Evolutionary conservation across 202 grass and related monocot species (phyloP), one percentile per base, ranked within the genome.

Genomic region (Panicum virgatum): DNA sequence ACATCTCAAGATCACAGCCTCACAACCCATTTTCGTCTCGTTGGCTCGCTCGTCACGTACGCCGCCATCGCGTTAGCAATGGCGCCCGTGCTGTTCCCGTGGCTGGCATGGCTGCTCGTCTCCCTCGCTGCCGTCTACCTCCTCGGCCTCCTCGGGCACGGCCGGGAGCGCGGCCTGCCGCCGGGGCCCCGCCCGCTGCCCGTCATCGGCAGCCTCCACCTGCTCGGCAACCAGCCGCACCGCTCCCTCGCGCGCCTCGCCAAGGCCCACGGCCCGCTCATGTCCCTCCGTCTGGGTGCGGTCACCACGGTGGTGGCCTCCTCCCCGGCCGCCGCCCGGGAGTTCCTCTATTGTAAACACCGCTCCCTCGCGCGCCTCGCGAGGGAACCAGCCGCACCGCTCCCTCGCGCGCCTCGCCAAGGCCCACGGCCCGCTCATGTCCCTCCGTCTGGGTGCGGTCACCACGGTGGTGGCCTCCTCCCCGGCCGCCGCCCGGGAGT

Each of bases 151-250:
- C n/a, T 80, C 12, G 7, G 15, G 5, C 16, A 71, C 26, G 14
- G 0, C 44, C 69, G 32, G 9, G 65, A 37, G 2, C 50, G 81
- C 8, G 59, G 29, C n/a, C 83, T 92, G 2, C 92, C 89, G 12
- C 89, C 92, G 5, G 89, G 89, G 0, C 92, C 92, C 0, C 62
- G 61, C 4, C 82, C 90, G 1, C 76, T 90, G 4, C 93, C 93
- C 0, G 0, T 95, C 14, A 81, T 95, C n/a, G 93, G 93, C 27
- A 95, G 80, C 89, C 85, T 95, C 58, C 67, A 92, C 48, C 56
- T 84, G 7, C 66, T 95, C 3, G 82, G 90, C 48, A 26, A 16
- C 53, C 57, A 82, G 72, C 93, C 90, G 54, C 93, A 95, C 76
- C 72, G 86, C 46, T 77, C 93, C 29, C 62, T 95, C 4, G 78